These are phyloP conservation scores for Colletotrichum tofieldiae DNA, from an alignment of 2,329 filamentous ascomycete species.

Conservation along the genomic window DNA sequence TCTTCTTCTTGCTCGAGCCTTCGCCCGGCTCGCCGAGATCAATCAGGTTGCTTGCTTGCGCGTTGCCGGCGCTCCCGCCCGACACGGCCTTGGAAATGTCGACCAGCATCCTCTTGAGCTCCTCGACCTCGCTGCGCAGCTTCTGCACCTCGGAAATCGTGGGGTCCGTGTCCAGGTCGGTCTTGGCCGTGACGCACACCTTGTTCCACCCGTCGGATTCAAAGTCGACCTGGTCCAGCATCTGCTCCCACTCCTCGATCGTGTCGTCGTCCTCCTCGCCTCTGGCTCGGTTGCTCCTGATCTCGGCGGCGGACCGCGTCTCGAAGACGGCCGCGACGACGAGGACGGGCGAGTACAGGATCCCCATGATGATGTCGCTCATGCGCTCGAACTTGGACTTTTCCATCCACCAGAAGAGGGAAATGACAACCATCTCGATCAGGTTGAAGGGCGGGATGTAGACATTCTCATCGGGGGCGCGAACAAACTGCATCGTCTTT, in stretches of 20 bases:
- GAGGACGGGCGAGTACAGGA: slow-evolving; percentile 88
- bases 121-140: slow-evolving; percentile 71
- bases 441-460: slow-evolving; percentile 97
- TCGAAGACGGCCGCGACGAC: slow-evolving; percentile 84
- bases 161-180: slow-evolving; percentile 86
- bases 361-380: slow-evolving; percentile 90
- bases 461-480: slow-evolving; percentile 97
- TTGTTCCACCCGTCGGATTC: slow-evolving; percentile 90
- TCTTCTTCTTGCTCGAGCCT: slow-evolving; percentile 12
- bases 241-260: slow-evolving; percentile 93
- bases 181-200: slow-evolving; percentile 80
- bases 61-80: slow-evolving; percentile 20
- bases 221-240: slow-evolving; percentile 80
- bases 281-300: slow-evolving; percentile 80
- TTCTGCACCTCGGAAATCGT: slow-evolving; percentile 79
- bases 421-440: slow-evolving; percentile 85
- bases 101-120: slow-evolving; percentile 67
- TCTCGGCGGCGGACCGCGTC: slow-evolving; percentile 74
- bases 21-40: slow-evolving; percentile 17
- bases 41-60: slow-evolving; percentile 27
- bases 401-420: slow-evolving; percentile 94
- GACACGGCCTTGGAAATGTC: slow-evolving; percentile 47
- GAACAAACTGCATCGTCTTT: slow-evolving; percentile 97
- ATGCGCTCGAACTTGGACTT: slow-evolving; percentile 80
- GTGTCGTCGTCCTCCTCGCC: slow-evolving; percentile 93